These are phyloP conservation scores for Penicillium salamii DNA, from an alignment of 495 filamentous ascomycete genomes.

Conservation along the genomic window DNA sequence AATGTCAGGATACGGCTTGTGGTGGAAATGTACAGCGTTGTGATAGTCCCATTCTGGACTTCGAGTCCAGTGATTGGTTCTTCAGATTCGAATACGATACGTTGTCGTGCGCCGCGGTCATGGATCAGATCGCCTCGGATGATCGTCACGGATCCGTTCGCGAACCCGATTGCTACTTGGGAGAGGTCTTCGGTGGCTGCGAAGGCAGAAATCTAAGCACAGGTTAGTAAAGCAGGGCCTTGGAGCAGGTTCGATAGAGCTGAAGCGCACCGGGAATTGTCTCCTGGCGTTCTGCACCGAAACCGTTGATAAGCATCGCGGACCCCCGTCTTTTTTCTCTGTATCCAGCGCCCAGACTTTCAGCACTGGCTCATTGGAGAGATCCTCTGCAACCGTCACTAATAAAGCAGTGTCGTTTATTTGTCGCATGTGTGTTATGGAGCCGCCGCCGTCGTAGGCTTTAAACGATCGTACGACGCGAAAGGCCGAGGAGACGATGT, in stretches of 20 bases:
- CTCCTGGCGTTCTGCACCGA: conserved; percentile 87
- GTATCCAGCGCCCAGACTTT: conserved; percentile 97
- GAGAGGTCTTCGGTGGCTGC: conserved; percentile 80
- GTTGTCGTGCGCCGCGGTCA: conserved; percentile 92
- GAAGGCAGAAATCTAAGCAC: conserved; percentile 80
- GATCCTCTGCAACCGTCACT: conserved; percentile 83
- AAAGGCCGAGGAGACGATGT: conserved; percentile 81
- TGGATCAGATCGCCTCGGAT: conserved; percentile 93
- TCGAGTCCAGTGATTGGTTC: conserved; percentile 93
- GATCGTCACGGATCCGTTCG: conserved; percentile 89
- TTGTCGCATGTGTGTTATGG: conserved; percentile 94
- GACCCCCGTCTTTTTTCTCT: conserved; percentile 88
- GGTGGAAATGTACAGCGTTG: conserved; percentile 86
- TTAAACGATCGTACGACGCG: conserved; percentile 83
- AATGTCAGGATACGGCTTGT: conserved; percentile 85
- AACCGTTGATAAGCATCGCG: conserved; percentile 80
- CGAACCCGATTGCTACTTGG: conserved; percentile 92
- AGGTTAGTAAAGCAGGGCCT: not conserved
- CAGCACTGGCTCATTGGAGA: conserved; percentile 79
- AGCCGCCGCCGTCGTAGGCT: conserved; percentile 69
- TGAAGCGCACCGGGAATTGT: conserved; percentile 71
- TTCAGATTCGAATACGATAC: conserved; percentile 94
- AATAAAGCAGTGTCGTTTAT: conserved; percentile 82
- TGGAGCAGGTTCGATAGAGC: not conserved
- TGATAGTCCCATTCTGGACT: conserved; percentile 50